Conservation (phyloP, 2,329 filamentous ascomycete genomes). For the Fusarium acutatum region DNA sequence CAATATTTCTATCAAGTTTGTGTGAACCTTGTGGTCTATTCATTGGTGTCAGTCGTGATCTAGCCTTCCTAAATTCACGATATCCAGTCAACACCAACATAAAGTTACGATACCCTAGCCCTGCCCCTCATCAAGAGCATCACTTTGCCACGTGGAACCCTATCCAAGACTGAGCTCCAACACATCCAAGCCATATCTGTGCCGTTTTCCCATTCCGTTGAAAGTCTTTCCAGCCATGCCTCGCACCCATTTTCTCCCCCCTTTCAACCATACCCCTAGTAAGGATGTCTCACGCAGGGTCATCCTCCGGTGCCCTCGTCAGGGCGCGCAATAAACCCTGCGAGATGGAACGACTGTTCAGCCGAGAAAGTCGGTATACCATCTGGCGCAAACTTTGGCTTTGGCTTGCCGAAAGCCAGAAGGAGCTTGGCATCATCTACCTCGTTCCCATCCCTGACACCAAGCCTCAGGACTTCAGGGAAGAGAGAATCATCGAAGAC, state of each 20-base stretch:
- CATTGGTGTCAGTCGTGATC: not conserved
- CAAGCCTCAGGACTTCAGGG: not conserved
- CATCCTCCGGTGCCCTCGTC: not conserved
- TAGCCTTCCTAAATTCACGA: not conserved
- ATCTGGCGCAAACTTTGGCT: not conserved
- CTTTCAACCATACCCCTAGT: not conserved
- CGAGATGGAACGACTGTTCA: not conserved
- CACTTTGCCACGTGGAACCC: not conserved
- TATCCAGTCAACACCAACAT: not conserved
- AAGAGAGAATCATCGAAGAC: not conserved
- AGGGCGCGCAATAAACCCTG: not conserved
- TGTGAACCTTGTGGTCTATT: not conserved
- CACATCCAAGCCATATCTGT: too few species aligned
- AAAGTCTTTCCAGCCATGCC: not conserved
- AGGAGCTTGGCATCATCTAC: not conserved
- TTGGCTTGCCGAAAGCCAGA: not conserved
- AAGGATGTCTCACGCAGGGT: rapidly evolving
- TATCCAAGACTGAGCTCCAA: not conserved
- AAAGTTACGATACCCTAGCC: not conserved
- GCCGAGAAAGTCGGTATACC: not conserved
- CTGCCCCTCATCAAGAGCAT: not conserved
- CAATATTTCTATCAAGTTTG: not conserved
- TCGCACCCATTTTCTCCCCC: not conserved
- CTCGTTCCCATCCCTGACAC: not conserved
- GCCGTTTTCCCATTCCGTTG: rapidly evolving